Percentiles rank a stretch among this genome's conserved stretches.
These are phyloP conservation scores for Piper longum DNA, from an alignment of 164 flowering plant genomes.

Conservation along the genomic window DNA sequence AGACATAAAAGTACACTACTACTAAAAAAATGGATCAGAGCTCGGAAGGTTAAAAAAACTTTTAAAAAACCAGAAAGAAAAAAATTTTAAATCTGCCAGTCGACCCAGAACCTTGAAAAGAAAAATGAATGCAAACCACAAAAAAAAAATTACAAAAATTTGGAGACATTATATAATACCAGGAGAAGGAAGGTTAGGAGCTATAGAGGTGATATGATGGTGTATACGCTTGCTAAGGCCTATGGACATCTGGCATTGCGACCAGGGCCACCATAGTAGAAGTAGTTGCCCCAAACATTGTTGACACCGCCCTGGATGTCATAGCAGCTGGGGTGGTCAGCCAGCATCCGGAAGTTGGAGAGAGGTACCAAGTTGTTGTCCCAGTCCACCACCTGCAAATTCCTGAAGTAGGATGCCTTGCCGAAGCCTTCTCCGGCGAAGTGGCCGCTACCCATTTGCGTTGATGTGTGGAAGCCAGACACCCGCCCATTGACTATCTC, in stretches of 20 bases:
- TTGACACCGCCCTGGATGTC: constrained; percentile 59
- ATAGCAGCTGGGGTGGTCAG: constrained; percentile 82
- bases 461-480: constrained; percentile 58
- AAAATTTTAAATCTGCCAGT: background rate
- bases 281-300: constrained; percentile 75
- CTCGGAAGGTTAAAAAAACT: too few species aligned
- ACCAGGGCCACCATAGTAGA: constrained; percentile 97
- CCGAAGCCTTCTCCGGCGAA: constrained; percentile 80
- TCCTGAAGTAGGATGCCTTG: constrained; percentile 75
- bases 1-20: background rate
- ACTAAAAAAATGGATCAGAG: constrained; percentile 1
- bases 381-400: constrained; percentile 82
- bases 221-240: constrained; percentile 1
- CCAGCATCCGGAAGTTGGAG: constrained; percentile 44
- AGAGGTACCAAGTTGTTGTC: constrained; percentile 76
- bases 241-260: constrained; percentile 70
- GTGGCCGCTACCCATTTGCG: constrained; percentile 97
- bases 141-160: too few species aligned
- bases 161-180: too few species aligned
- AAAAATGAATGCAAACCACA: background rate
- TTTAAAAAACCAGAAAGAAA: background rate
- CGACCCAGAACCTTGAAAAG: background rate
- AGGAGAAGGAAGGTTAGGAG: too few species aligned
- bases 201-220: background rate
- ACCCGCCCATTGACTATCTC: constrained; percentile 62